A percentile compares a stretch with the other conserved stretches of the same genome.
Evolutionary conservation across 371 early-diverging fungal species (phyloP).

Genomic region (Zopfochytrium polystomum): DNA sequence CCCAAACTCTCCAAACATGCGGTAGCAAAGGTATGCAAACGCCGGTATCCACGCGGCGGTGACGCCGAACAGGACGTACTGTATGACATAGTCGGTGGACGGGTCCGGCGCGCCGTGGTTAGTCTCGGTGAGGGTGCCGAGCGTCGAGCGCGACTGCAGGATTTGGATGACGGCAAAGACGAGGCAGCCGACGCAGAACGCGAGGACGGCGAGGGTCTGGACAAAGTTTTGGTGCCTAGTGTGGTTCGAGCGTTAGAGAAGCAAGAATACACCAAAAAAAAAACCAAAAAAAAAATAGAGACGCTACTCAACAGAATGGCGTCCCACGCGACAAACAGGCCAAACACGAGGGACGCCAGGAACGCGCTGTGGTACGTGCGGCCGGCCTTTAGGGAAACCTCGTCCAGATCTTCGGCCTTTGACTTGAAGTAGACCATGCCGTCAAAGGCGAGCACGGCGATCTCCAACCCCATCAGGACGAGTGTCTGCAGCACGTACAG

Average conservation of each 20-base stretch:
- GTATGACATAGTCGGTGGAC: background rate
- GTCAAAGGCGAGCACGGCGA: background rate
- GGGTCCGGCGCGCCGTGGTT: background rate
- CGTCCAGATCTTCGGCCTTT: too few relatives aligned
- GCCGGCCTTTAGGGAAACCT: too few relatives aligned
- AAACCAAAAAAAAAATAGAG: too few relatives aligned
- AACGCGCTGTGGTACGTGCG: constrained; percentile 24
- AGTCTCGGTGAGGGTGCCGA: background rate
- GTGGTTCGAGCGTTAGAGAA: too few relatives aligned
- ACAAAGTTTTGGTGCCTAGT: constrained; percentile 44
- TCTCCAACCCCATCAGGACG: background rate
- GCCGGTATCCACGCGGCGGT: constrained; percentile 12
- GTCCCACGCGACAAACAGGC: constrained; percentile 25
- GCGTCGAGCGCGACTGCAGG: constrained; percentile 11
- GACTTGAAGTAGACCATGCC: background rate
- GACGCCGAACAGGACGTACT: constrained; percentile 13
- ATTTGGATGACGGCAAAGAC: constrained; percentile 21
- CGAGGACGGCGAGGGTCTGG: constrained; percentile 37
- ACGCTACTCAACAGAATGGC: constrained; percentile 23
- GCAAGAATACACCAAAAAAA: too few relatives aligned
- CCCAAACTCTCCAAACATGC: constrained; percentile 19
- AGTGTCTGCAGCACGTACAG: background rate
- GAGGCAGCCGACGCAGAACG: constrained; percentile 14
- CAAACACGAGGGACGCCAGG: constrained; percentile 16
- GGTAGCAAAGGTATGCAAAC: constrained; percentile 13